These are phyloP conservation scores for Coemansia sp. DNA, from an alignment of 371 early-diverging fungal genomes.

Conservation along the genomic window DNA sequence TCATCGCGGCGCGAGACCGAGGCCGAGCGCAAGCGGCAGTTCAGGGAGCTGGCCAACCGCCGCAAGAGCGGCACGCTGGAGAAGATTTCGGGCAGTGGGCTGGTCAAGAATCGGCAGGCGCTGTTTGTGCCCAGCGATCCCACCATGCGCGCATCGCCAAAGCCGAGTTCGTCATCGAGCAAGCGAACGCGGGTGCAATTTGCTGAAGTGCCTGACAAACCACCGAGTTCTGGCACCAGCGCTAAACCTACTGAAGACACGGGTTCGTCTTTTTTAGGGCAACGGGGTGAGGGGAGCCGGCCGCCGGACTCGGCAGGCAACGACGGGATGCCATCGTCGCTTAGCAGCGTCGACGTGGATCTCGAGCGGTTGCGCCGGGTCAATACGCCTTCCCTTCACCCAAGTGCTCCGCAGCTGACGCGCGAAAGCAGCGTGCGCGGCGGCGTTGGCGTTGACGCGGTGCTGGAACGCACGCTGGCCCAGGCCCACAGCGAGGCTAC, in stretches of 20 bases:
- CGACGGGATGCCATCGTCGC: constrained; percentile 19
- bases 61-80: constrained; percentile 49
- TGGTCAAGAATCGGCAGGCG: constrained; percentile 42
- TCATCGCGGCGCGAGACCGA: constrained; percentile 22
- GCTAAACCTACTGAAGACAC: background rate
- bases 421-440: constrained; percentile 8
- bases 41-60: constrained; percentile 37
- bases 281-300: constrained; percentile 38
- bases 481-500: background rate
- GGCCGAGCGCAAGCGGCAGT: constrained; percentile 29
- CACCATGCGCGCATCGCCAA: background rate
- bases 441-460: constrained; percentile 8
- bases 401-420: background rate
- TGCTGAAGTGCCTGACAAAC: background rate
- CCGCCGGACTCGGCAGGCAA: constrained; percentile 16
- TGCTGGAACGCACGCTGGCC: constrained; percentile 5
- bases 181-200: constrained; percentile 12
- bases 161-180: constrained; percentile 3
- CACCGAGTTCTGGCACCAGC: background rate
- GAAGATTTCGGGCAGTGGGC: constrained; percentile 41
- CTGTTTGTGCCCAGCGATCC: constrained; percentile 31
- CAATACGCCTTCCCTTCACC: constrained; percentile 27
- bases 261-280: constrained; percentile 37
- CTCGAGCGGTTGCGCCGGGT: constrained; percentile 30
- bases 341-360: constrained; percentile 19